A percentile compares a stretch with the other conserved stretches of the same genome.
phyloP scores from a whole-genome alignment of 1,139 yeast genomes.

The Nakaseomyces bracarensis region DNA sequence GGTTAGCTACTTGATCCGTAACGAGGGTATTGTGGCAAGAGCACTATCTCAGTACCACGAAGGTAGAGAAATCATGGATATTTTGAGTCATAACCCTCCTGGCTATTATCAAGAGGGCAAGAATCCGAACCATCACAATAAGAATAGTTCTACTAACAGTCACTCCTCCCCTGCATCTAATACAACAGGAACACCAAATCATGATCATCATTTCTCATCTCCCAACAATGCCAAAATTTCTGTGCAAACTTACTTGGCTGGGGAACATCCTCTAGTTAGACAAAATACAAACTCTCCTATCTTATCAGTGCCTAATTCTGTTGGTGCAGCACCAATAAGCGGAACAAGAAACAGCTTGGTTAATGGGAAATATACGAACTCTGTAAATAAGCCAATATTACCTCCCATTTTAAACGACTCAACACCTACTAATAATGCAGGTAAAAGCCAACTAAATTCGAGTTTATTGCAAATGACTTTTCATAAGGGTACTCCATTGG shows the following conservation, averaged over 20 bases:
- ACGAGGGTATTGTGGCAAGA: slow-evolving; percentile 59
- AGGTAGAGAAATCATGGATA: slow-evolving; percentile 10
- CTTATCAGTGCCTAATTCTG: slow-evolving; percentile 12
- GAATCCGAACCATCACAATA: background rate
- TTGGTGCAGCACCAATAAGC: slow-evolving; percentile 34
- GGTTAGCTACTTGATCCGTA: slow-evolving; percentile 64
- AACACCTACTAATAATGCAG: slow-evolving; percentile 1
- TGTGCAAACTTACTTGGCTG: slow-evolving; percentile 31
- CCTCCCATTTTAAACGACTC: slow-evolving; percentile 20
- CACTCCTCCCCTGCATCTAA: slow-evolving; percentile 6
- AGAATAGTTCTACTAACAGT: background rate
- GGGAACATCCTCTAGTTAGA: slow-evolving; percentile 33
- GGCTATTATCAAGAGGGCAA: slow-evolving; percentile 1
- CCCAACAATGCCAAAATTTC: slow-evolving; percentile 17
- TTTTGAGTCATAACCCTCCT: slow-evolving; percentile 6
- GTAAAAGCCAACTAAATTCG: slow-evolving; percentile 11
- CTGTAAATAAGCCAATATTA: slow-evolving; percentile 30
- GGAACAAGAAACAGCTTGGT: background rate
- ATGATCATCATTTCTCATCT: background rate
- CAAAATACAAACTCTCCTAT: slow-evolving; percentile 24
- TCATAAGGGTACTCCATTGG: slow-evolving; percentile 3
- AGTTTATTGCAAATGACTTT: slow-evolving; percentile 1
- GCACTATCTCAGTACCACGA: slow-evolving; percentile 9
- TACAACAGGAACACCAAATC: background rate
- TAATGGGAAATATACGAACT: slow-evolving; percentile 12